A percentile compares a stretch with the other conserved stretches of the same genome.
Conservation (phyloP, 331 rosid species). For the Arachis monticola region DNA sequence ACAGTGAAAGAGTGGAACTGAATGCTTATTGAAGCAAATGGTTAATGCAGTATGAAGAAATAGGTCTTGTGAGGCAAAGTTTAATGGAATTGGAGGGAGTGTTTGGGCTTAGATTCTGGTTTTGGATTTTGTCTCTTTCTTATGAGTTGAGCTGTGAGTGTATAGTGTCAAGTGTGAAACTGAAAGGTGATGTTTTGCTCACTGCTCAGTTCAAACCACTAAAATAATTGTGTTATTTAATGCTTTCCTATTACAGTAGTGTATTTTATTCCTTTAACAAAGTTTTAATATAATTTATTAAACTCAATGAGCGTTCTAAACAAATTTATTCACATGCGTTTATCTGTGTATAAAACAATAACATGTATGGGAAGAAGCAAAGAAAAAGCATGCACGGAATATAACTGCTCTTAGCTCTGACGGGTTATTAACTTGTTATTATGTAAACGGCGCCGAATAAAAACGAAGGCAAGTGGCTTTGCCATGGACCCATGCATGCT, state of each 20-base stretch:
- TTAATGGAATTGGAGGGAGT: background rate
- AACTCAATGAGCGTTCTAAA: too few species aligned
- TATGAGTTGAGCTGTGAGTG: background rate
- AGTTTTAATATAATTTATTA: too few species aligned
- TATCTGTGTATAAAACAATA: background rate
- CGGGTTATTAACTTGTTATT: background rate
- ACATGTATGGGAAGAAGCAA: background rate
- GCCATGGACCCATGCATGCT: background rate
- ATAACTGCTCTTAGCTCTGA: background rate
- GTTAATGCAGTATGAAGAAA: background rate
- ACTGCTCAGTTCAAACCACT: background rate
- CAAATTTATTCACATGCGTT: too few species aligned
- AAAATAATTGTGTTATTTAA: too few species aligned
- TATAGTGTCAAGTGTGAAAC: background rate
- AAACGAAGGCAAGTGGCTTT: background rate
- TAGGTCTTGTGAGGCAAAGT: background rate
- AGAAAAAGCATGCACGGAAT: background rate
- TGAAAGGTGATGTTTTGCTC: too few species aligned
- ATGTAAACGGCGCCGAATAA: conserved; percentile 2
- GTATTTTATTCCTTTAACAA: too few species aligned
- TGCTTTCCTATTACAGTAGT: too few species aligned
- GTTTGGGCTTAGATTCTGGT: background rate
- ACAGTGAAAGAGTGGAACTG: background rate
- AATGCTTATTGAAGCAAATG: conserved; percentile 29
- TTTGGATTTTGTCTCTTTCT: background rate